Base-by-base conservation (phyloP, 257 asterid genomes). In the Nemophila menziesii region DNA sequence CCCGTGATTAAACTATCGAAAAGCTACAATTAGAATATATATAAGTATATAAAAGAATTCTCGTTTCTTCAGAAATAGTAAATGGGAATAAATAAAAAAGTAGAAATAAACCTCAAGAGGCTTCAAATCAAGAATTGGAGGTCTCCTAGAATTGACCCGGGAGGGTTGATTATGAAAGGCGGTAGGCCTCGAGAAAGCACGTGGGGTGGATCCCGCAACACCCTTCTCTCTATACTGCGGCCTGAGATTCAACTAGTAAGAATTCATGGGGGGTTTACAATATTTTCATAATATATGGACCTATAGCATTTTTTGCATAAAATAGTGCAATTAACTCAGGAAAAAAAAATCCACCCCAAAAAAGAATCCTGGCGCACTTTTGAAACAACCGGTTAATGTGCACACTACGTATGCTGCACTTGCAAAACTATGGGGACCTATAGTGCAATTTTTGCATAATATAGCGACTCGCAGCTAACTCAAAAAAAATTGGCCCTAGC, bases 81-180 rank as follows among this genome's bases (percentile, higher is more conserved):
- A 11, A 7, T 11, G 26, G 10, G 14, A 27, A 12, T 42, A 10
- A 20, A 17, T 24, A 8, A 3, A 44, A 49, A 33, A 54, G 20
- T 40, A 46, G 48, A 33, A 54, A 17, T 40, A 46, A 69, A 90
- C 98, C 86, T 90, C 94, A 0, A 72, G 75, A 43, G 94, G 78
- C 58, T 65, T 84, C 82, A 84, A 59, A 65, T 90, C 94, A 36
- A 85, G 56, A 85, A 79, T 65, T 43, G 78, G 79, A 12, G 52
- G 52, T 39, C 29, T 45, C 13, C 72, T 4, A 13, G 94, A 79
- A 43, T 44, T 58, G 34, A 73, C 8, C 26, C 78, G 80, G 5
- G 86, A 59, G 29, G 70, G 73, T 21, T 87, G 62, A 17, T 65
- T 74, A 26, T 47, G 68, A 42, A 71, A 61, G 51, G 93, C 73